These are phyloP conservation scores for Starmerella davenportii DNA, from an alignment of 805 yeast genomes.

Conservation along the genomic window DNA sequence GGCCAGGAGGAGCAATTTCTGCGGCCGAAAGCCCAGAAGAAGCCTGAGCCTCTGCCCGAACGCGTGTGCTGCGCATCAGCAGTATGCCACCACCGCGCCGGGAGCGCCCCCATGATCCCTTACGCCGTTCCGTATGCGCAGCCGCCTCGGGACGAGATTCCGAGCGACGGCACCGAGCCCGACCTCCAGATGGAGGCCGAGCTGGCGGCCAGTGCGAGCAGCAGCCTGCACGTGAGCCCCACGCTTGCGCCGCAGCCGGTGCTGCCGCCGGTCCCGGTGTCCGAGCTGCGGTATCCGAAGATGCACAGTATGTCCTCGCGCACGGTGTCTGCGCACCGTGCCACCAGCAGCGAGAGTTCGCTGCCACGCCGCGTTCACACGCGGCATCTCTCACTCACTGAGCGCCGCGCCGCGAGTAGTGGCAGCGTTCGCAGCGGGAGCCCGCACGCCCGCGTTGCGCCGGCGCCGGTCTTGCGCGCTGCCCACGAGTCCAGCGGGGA, in stretches of 20 bases:
- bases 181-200: background rate
- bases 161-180: background rate
- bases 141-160: background rate
- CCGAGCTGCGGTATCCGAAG: background rate
- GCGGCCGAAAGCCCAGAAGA: constrained; percentile 25
- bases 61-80: background rate
- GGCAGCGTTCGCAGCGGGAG: too few species aligned
- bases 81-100: too few species aligned
- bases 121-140: too few species aligned
- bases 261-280: background rate
- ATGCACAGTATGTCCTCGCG: background rate
- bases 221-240: background rate
- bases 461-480: background rate
- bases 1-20: constrained; percentile 70
- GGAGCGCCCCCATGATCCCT: too few species aligned
- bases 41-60: constrained; percentile 1
- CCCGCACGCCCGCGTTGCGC: background rate
- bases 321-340: background rate
- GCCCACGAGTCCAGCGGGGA: background rate
- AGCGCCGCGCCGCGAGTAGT: background rate
- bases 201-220: background rate
- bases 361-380: background rate
- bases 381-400: background rate
- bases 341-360: background rate
- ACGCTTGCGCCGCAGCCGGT: background rate